A percentile compares a stretch with the other conserved stretches of the same genome.
phyloP scores from a whole-genome alignment of 768 basidiomycete species.

The Cystobasidium onofrii region DNA sequence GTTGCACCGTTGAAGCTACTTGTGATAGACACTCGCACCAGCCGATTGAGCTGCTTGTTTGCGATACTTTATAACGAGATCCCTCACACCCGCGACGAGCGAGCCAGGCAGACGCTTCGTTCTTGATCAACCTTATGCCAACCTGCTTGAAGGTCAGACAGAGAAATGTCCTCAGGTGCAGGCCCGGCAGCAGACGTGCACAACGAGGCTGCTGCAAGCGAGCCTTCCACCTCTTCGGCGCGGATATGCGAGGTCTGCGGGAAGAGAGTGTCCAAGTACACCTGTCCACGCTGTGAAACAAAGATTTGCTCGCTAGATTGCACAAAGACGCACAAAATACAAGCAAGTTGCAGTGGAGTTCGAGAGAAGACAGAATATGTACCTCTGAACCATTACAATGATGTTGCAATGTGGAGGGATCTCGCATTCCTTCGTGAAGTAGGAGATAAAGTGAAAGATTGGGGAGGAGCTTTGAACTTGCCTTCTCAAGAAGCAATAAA shows the following conservation, averaged over 20 bases:
- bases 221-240: not conserved
- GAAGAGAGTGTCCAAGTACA: not conserved
- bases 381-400: not conserved
- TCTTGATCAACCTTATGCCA: not conserved
- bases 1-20: no score
- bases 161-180: not conserved
- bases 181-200: not conserved
- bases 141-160: no score
- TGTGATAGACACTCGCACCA: no score
- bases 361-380: not conserved
- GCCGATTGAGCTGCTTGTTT: no score
- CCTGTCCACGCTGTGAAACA: constrained; percentile 11
- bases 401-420: constrained; percentile 25
- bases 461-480: not conserved
- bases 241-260: not conserved
- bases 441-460: constrained; percentile 5
- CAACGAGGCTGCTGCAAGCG: not conserved
- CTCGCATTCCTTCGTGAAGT: constrained; percentile 14
- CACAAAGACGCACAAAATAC: constrained; percentile 11
- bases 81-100: no score
- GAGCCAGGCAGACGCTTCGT: not conserved
- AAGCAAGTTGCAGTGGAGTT: not conserved
- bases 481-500: not conserved
- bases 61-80: no score
- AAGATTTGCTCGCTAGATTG: constrained; percentile 13